Evolutionary conservation across 1,139 yeast species (phyloP).

Genomic region (Groenewaldozyma auringiensis): DNA sequence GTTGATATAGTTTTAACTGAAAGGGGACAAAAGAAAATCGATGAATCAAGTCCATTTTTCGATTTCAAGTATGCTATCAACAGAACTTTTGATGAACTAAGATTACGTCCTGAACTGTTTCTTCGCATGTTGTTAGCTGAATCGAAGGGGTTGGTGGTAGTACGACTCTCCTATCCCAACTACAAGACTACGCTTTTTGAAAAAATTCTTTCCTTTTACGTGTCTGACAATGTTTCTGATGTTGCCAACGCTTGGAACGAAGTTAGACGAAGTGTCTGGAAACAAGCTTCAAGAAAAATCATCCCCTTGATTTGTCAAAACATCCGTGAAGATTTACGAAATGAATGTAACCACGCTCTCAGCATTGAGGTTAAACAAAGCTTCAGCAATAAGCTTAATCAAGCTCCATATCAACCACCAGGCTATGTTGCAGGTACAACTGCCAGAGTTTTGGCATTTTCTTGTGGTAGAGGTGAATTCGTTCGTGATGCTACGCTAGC

Average conservation of each 20-base stretch:
- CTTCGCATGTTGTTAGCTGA: constrained; percentile 92
- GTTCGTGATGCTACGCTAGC: constrained; percentile 83
- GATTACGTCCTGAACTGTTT: constrained; percentile 67
- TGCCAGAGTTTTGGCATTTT: constrained; percentile 74
- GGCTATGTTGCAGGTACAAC: constrained; percentile 72
- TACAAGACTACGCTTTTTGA: constrained; percentile 41
- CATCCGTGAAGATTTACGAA: constrained; percentile 75
- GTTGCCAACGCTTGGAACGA: constrained; percentile 76
- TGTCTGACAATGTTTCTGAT: constrained; percentile 80
- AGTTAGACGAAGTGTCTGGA: constrained; percentile 61
- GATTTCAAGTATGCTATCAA: constrained; percentile 89
- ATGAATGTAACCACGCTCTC: constrained; percentile 66
- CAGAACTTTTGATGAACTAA: constrained; percentile 67
- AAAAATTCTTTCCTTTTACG: constrained; percentile 50
- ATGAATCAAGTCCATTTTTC: constrained; percentile 70
- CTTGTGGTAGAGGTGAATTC: constrained; percentile 80
- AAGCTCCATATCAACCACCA: constrained; percentile 85
- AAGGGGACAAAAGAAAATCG: constrained; percentile 78
- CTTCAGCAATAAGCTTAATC: constrained; percentile 69
- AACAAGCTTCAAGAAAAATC: constrained; percentile 59
- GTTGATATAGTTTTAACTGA: constrained; percentile 76
- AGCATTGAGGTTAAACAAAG: constrained; percentile 62
- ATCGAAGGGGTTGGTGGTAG: constrained; percentile 45
- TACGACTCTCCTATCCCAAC: constrained; percentile 36
- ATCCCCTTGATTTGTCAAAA: constrained; percentile 63